Conservation (phyloP, 352 stramenopile species). For the Elongisporangium senticosum region DNA sequence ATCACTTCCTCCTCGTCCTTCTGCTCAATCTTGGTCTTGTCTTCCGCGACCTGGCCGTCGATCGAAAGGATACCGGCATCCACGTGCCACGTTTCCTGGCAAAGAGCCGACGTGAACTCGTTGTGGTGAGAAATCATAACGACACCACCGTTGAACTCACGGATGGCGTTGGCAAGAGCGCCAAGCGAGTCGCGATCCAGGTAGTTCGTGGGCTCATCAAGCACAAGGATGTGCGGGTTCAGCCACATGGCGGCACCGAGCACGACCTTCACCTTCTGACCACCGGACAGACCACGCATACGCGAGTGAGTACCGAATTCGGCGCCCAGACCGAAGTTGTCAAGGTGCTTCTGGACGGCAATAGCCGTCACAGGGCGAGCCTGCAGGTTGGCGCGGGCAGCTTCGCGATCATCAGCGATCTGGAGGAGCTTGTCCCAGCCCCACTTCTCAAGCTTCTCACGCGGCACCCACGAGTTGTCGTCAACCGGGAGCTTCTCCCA, state of each 20-base stretch:
- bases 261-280: constrained; percentile 99
- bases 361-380: constrained; percentile 91
- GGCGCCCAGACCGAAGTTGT: constrained; percentile 94
- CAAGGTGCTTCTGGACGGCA: constrained; percentile 96
- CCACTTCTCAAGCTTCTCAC: constrained; percentile 95
- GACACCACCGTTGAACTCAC: constrained; percentile 96
- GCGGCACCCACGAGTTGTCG: constrained; percentile 94
- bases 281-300: constrained; percentile 96
- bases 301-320: constrained; percentile 98
- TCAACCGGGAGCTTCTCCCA: constrained; percentile 92
- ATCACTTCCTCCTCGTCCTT: constrained; percentile 80
- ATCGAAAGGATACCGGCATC: constrained; percentile 83
- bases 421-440: constrained; percentile 96
- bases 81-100: constrained; percentile 94
- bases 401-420: constrained; percentile 94
- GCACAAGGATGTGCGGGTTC: constrained; percentile 93
- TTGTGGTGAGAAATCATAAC: constrained; percentile 98
- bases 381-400: constrained; percentile 90
- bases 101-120: constrained; percentile 94
- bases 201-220: constrained; percentile 96
- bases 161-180: constrained; percentile 94
- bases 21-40: constrained; percentile 91
- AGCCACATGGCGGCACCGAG: constrained; percentile 96
- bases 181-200: constrained; percentile 96
- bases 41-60: constrained; percentile 74